Conservation (phyloP, 1,284 basidiomycete genomes). For the Hymenochaete sp. region DNA sequence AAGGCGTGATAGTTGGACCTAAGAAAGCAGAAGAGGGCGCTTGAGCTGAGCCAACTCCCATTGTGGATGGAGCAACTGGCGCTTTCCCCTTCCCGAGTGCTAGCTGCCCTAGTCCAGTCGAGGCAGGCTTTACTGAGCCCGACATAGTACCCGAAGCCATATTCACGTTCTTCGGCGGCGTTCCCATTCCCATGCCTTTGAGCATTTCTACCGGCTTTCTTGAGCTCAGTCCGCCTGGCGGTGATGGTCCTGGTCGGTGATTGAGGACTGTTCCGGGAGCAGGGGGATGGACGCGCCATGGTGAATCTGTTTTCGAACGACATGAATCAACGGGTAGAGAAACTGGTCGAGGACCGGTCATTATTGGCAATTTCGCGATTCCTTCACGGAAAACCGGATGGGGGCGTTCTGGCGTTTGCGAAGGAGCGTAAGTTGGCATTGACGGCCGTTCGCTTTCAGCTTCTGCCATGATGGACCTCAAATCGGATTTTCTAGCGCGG, state of each 20-base stretch:
- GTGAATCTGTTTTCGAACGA: slow-evolving; percentile 8
- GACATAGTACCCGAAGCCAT: not conserved
- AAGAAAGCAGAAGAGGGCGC: slow-evolving; percentile 26
- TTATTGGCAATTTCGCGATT: slow-evolving; percentile 9
- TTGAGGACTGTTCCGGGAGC: not conserved
- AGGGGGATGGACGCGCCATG: slow-evolving; percentile 8
- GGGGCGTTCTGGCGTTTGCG: not conserved
- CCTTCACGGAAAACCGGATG: slow-evolving; percentile 11
- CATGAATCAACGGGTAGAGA: too few relatives aligned
- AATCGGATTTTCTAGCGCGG: slow-evolving; percentile 46
- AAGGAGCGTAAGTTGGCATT: slow-evolving; percentile 5
- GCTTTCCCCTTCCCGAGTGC: not conserved
- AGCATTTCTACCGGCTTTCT: too few relatives aligned
- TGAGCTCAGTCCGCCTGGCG: too few relatives aligned
- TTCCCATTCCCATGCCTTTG: too few relatives aligned
- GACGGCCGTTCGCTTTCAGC: slow-evolving; percentile 31
- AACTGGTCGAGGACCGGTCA: not conserved
- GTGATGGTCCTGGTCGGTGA: not conserved
- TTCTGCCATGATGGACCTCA: slow-evolving; percentile 83
- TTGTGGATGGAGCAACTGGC: slow-evolving; percentile 3
- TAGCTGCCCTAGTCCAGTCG: not conserved
- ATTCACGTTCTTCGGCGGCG: not conserved
- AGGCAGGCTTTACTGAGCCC: too few relatives aligned
- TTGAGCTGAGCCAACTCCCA: slow-evolving; percentile 1
- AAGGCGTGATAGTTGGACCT: slow-evolving; percentile 54